Evolutionary conservation across 768 basidiomycete genomes (phyloP), one percentile per base, ranked within the genome.

Genomic region (Amylocystis lapponica): DNA sequence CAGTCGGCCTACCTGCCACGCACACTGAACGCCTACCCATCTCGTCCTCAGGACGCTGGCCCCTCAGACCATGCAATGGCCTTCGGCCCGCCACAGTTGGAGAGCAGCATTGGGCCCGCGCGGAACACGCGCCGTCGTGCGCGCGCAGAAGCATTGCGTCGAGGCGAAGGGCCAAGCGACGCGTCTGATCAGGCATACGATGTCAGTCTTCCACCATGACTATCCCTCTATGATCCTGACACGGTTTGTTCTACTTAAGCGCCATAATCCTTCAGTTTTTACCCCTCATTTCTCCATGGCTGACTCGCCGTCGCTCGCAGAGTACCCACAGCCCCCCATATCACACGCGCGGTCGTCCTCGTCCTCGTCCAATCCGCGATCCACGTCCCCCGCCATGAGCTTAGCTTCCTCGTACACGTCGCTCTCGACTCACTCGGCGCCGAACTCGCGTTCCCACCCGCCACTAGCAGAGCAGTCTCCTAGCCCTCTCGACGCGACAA

Each of bases 331-430:
- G 20, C 5, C 25, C 43, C 8, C 43, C 36, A 22, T 31, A 35
- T 13, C 43, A 36, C 17, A 37, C 43, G 13, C 43, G 36, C 12
- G 19, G 25, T 16, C 23, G 43, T 72, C 71, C 7, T 63, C 63
- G 27, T 68, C 70, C 31, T 66, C 63, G 1, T 72, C 70, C 5
- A 66, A 75, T 48, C 74, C 70, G 6, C 75, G 78, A 36, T 71
- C 77, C 14, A 66, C 72, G 6, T 86, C 85, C 0, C 84, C 86
- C 1, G 73, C 81, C 2, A 65, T 75, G 29, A 86, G 83, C 56
- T 67, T 71, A 19, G 69, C 58, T 6, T 79, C 78, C 27, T 70
- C 66, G 9, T 64, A 71, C 22, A 78, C 79, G 1, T 79, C 77
- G 10, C 66, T 71, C 37, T 77, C 80, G 5, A 68, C 71, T 27